These are phyloP conservation scores for Biscutella auriculata DNA, from an alignment of 441 rosid species.

Conservation along the genomic window DNA sequence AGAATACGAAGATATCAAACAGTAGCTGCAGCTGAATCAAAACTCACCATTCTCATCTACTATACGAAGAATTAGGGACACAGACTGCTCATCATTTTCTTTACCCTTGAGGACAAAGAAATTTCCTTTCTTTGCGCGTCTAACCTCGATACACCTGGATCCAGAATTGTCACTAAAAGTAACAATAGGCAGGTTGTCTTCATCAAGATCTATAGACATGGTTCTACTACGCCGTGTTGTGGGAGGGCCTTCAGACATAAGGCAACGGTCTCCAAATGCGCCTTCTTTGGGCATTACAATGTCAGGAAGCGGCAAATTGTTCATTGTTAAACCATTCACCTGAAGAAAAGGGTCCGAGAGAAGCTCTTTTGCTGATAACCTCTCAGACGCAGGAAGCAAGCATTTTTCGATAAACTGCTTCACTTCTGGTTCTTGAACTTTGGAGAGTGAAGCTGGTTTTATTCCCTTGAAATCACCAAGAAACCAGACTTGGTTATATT, in stretches of 20 bases:
- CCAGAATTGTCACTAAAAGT: slow-evolving; percentile 26
- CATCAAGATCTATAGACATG: slow-evolving; percentile 32
- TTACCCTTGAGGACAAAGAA: slow-evolving; percentile 52
- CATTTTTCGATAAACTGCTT: slow-evolving; percentile 55
- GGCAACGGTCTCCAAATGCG: slow-evolving; percentile 61
- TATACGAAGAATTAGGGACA: slow-evolving; percentile 52
- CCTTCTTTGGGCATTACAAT: slow-evolving; percentile 51
- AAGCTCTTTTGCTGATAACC: slow-evolving; percentile 54
- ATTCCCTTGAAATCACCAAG: slow-evolving; percentile 36
- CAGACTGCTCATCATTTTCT: slow-evolving; percentile 48
- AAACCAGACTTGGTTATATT: not conserved
- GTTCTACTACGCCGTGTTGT: slow-evolving; percentile 24
- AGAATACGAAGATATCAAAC: not conserved
- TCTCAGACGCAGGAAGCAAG: slow-evolving; percentile 48
- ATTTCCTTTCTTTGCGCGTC: slow-evolving; percentile 41
- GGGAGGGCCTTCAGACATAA: slow-evolving; percentile 62
- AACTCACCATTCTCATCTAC: slow-evolving; percentile 43
- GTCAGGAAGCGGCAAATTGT: slow-evolving; percentile 43
- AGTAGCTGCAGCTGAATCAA: not conserved
- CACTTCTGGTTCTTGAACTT: slow-evolving; percentile 42
- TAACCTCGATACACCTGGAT: slow-evolving; percentile 33
- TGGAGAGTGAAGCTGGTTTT: slow-evolving; percentile 56
- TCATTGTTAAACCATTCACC: slow-evolving; percentile 34
- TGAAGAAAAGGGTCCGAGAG: slow-evolving; percentile 47
- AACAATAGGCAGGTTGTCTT: slow-evolving; percentile 42